Evolutionary conservation across 148 eudicot genomes (phyloP).

Genomic region (Rheum nobile): DNA sequence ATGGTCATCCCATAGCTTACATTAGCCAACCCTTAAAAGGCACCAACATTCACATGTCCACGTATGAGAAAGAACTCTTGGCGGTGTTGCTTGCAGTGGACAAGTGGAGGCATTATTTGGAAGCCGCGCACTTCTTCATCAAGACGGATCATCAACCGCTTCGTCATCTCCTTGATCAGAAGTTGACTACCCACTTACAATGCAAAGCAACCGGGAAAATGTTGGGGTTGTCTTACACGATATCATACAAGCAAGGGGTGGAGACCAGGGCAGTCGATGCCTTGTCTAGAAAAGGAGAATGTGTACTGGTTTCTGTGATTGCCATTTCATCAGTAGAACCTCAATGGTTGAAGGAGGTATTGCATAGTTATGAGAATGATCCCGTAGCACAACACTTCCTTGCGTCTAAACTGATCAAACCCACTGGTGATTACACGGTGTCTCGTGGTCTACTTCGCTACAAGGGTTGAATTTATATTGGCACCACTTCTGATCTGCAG

Average conservation of each 20-base stretch:
- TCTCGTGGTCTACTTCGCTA: not conserved
- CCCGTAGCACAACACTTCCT: not conserved
- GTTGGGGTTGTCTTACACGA: too few species aligned
- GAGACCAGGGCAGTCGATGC: not conserved
- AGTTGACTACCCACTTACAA: not conserved
- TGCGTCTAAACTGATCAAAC: not conserved
- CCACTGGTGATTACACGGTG: not conserved
- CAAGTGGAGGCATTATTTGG: not conserved
- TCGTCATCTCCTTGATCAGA: not conserved
- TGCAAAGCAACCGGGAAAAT: too few species aligned
- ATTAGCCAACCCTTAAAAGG: not conserved
- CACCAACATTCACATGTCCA: not conserved
- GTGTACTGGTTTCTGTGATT: too few species aligned
- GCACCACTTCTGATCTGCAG: not conserved
- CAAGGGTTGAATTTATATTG: not conserved
- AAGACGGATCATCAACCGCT: not conserved
- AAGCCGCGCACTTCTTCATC: not conserved
- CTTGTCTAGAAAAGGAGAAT: too few species aligned
- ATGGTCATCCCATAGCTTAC: not conserved
- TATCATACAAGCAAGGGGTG: not conserved
- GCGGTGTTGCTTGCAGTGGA: not conserved
- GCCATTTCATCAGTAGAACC: not conserved
- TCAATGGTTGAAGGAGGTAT: not conserved
- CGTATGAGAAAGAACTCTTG: not conserved
- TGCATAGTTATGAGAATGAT: not conserved